Conservation (phyloP, 805 yeast species). For the Candida yuanshanica region DNA sequence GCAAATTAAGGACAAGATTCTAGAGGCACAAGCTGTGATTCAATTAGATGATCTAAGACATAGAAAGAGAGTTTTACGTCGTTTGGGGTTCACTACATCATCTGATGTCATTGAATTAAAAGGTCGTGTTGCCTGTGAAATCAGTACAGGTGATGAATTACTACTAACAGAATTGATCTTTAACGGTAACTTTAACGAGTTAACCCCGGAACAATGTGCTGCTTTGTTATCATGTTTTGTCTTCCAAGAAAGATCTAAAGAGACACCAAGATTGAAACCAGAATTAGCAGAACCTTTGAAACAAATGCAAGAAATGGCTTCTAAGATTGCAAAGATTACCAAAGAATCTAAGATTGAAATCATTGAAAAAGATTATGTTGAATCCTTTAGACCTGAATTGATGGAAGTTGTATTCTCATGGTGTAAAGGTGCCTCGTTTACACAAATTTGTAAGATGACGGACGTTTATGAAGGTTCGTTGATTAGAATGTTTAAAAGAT, state of each 20-base stretch:
- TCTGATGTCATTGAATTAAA: constrained; percentile 90
- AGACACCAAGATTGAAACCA: constrained; percentile 76
- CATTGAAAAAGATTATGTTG: constrained; percentile 88
- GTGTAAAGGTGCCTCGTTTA: constrained; percentile 95
- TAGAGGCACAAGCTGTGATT: constrained; percentile 83
- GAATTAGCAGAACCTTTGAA: constrained; percentile 91
- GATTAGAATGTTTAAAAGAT: constrained; percentile 88
- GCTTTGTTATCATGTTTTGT: constrained; percentile 91
- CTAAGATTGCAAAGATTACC: constrained; percentile 81
- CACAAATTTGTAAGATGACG: constrained; percentile 97
- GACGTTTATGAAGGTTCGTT: constrained; percentile 97
- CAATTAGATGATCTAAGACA: constrained; percentile 92
- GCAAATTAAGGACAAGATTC: constrained; percentile 54
- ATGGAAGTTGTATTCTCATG: constrained; percentile 97
- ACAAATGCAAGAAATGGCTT: constrained; percentile 85
- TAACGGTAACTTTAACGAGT: constrained; percentile 89
- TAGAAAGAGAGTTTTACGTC: constrained; percentile 86
- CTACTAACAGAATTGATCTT: constrained; percentile 86
- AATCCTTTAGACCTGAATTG: constrained; percentile 83
- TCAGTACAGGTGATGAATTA: constrained; percentile 81
- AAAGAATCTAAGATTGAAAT: constrained; percentile 87
- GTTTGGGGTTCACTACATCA: constrained; percentile 83
- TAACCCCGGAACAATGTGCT: constrained; percentile 87
- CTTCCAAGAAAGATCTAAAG: constrained; percentile 93
- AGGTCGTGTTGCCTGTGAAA: constrained; percentile 97